These are phyloP conservation scores for Sarcocystis neurona DNA, from an alignment of 169 alveolate species.

Conservation along the genomic window DNA sequence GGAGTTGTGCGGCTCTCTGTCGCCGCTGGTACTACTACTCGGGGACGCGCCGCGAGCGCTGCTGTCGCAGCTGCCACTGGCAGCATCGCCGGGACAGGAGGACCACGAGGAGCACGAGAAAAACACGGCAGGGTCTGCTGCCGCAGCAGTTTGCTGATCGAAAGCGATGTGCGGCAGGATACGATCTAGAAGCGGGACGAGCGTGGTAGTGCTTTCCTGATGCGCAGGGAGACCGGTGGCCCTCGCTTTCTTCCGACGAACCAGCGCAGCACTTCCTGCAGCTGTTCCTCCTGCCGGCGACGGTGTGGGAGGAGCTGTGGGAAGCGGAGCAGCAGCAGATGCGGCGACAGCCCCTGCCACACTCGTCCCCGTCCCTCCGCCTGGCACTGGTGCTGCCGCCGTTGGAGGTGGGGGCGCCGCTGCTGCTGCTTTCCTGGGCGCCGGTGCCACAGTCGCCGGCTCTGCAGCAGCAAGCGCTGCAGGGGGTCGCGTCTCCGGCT, in stretches of 20 bases:
- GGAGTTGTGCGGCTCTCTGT: too few species aligned
- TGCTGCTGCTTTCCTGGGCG: background rate
- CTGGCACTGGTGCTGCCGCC: background rate
- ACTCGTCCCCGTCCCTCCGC: too few species aligned
- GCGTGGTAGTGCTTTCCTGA: background rate
- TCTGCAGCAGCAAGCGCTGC: background rate
- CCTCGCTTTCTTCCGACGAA: conserved; percentile 8
- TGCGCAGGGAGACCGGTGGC: background rate
- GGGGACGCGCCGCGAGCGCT: too few species aligned
- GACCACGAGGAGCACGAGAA: conserved; percentile 32
- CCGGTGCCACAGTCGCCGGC: background rate
- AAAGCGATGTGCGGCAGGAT: conserved; percentile 20
- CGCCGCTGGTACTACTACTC: too few species aligned
- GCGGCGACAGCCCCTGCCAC: background rate
- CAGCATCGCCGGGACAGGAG: background rate
- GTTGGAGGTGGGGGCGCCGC: background rate
- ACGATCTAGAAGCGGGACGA: conserved; percentile 43
- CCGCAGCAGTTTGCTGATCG: conserved; percentile 33
- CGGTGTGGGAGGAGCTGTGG: conserved; percentile 8
- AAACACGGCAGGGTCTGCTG: conserved; percentile 55
- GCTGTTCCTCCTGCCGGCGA: conserved; percentile 7
- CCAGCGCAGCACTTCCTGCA: background rate
- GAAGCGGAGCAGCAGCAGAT: background rate
- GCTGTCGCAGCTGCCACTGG: background rate
- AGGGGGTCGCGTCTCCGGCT: too few species aligned